Percentiles rank a stretch among this genome's conserved stretches.
phyloP scores from a whole-genome alignment of 805 yeast species.

The Sugiyamaella qingdaonensis region DNA sequence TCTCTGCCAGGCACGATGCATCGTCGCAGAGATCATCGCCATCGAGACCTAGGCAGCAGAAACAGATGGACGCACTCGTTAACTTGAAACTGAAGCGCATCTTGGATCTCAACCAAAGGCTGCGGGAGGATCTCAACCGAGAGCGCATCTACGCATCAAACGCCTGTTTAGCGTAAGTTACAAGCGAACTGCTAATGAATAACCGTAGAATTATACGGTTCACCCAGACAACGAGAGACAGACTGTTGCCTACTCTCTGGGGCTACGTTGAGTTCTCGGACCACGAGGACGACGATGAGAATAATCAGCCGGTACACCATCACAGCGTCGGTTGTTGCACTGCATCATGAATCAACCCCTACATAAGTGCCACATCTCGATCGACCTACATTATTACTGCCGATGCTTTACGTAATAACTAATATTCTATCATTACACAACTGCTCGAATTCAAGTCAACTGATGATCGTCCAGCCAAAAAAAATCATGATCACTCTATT shows the following conservation, averaged over 20 bases:
- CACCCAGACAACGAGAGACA: slow-evolving; percentile 12
- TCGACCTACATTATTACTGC: too few relatives aligned
- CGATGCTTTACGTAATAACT: not conserved
- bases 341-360: not conserved
- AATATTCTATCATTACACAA: not conserved
- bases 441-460: not conserved
- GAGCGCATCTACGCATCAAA: slow-evolving; percentile 18
- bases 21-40: not conserved
- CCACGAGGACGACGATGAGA: slow-evolving; percentile 14
- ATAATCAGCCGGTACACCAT: not conserved
- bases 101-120: slow-evolving; percentile 16
- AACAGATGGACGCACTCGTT: slow-evolving; percentile 14
- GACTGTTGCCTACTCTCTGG: slow-evolving; percentile 14
- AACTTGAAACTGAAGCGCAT: slow-evolving; percentile 14
- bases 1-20: too few relatives aligned
- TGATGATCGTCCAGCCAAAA: not conserved
- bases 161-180: slow-evolving; percentile 14
- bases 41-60: slow-evolving; percentile 2
- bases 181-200: not conserved
- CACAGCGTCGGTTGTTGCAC: not conserved
- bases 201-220: slow-evolving; percentile 10
- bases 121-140: slow-evolving; percentile 17
- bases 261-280: slow-evolving; percentile 7
- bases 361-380: too few relatives aligned
- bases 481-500: not conserved